Percentiles rank a stretch among this genome's conserved stretches.
These are phyloP conservation scores for Ormosia emarginata DNA, from an alignment of 306 rosid species.

Conservation along the genomic window DNA sequence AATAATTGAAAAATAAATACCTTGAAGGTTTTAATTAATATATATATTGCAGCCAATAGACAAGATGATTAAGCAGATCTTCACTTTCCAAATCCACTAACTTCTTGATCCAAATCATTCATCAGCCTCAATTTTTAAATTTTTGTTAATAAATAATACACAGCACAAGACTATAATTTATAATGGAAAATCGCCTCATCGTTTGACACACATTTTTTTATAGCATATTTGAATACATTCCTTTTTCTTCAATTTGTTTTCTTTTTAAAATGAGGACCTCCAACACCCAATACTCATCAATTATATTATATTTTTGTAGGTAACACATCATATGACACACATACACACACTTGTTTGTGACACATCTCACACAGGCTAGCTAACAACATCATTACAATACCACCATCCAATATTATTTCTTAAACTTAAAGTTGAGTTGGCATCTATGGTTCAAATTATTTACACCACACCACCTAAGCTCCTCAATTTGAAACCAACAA, in stretches of 20 bases:
- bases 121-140: background rate
- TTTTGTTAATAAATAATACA: background rate
- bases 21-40: background rate
- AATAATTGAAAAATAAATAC: background rate
- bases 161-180: background rate
- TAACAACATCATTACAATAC: constrained; percentile 28
- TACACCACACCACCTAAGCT: background rate
- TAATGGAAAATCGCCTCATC: background rate
- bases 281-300: background rate
- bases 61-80: constrained; percentile 25
- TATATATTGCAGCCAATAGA: background rate
- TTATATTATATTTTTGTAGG: background rate
- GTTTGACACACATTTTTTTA: background rate
- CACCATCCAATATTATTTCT: constrained; percentile 6
- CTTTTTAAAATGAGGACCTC: background rate
- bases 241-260: background rate
- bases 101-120: constrained; percentile 12
- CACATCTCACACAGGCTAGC: background rate
- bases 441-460: constrained; percentile 25
- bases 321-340: constrained; percentile 15
- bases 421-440: constrained; percentile 27
- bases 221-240: background rate
- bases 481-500: constrained; percentile 15
- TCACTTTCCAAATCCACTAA: constrained; percentile 25
- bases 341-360: background rate